Percentiles rank a stretch among this genome's conserved stretches.
phyloP scores from a whole-genome alignment of 257 asterid genomes.

The Solanum clarkiae region DNA sequence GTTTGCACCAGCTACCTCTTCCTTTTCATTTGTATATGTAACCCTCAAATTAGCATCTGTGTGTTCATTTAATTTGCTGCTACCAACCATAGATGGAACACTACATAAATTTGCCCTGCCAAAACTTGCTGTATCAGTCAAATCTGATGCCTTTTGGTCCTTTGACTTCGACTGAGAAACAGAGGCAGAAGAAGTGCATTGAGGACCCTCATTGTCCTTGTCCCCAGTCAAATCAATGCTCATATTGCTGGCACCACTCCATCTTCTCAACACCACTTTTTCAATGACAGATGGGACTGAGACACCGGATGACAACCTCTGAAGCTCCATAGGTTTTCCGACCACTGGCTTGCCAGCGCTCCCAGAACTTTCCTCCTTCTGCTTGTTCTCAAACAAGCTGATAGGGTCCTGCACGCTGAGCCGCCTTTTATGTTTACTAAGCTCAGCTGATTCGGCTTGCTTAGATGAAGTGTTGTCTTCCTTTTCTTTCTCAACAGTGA shows the following conservation, averaged over 20 bases:
- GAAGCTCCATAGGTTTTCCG: conserved; percentile 53
- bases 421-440: conserved; percentile 41
- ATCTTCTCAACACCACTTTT: conserved; percentile 49
- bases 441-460: conserved; percentile 9
- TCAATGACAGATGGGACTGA: conserved; percentile 10
- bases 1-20: background rate
- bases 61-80: conserved; percentile 18
- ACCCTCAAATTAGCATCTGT: background rate
- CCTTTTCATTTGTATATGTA: background rate
- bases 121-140: background rate
- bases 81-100: conserved; percentile 21
- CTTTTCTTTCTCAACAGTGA: background rate
- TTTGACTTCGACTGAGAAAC: conserved; percentile 23
- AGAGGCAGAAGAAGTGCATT: conserved; percentile 29
- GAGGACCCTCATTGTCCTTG: conserved; percentile 54
- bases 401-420: conserved; percentile 93
- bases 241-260: conserved; percentile 95
- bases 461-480: conserved; percentile 25
- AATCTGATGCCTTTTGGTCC: conserved; percentile 22
- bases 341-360: conserved; percentile 49
- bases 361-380: conserved; percentile 71
- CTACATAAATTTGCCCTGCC: conserved; percentile 27
- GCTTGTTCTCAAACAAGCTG: conserved; percentile 79
- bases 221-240: conserved; percentile 65
- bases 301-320: conserved; percentile 62